phyloP scores from a whole-genome alignment of 164 flowering plant species.

The Nymphaea thermarum region DNA sequence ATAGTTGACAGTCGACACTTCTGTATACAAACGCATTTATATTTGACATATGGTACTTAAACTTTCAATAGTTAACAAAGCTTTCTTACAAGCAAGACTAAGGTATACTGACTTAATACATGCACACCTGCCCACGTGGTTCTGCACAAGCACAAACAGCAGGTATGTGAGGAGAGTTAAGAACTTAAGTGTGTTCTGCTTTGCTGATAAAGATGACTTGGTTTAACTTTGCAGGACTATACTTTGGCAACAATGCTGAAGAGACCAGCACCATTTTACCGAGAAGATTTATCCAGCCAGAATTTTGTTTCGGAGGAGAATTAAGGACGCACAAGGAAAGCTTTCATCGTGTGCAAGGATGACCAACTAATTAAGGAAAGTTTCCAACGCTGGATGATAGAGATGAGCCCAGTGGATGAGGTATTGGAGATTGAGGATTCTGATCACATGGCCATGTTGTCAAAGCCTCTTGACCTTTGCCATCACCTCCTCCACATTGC shows the following conservation, averaged over 20 bases:
- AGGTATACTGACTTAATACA: too few species aligned
- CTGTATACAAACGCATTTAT: too few species aligned
- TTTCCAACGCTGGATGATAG: constrained; percentile 15
- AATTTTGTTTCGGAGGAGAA: constrained; percentile 5
- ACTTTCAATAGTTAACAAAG: too few species aligned
- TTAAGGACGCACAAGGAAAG: constrained; percentile 12
- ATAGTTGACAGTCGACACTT: too few species aligned
- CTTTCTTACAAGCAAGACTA: too few species aligned
- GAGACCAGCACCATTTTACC: constrained; percentile 2
- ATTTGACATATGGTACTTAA: background rate
- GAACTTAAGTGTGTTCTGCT: too few species aligned
- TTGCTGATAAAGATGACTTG: too few species aligned
- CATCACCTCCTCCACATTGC: constrained; percentile 11
- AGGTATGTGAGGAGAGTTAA: too few species aligned
- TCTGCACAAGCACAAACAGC: too few species aligned
- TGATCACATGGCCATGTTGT: constrained; percentile 33
- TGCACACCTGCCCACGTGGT: too few species aligned
- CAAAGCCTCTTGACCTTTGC: constrained; percentile 22
- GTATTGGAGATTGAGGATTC: constrained; percentile 19
- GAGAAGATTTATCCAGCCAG: constrained; percentile 1
- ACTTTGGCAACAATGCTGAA: constrained; percentile 7
- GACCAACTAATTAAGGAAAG: constrained; percentile 6
- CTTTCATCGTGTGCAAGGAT: constrained; percentile 10
- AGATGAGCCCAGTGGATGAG: constrained; percentile 15
- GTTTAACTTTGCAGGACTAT: constrained; percentile 4